Evolutionary conservation across 2,329 filamentous ascomycete species (phyloP), one percentile per base, ranked within the genome.

Genomic region (Colletotrichum australisinense): DNA sequence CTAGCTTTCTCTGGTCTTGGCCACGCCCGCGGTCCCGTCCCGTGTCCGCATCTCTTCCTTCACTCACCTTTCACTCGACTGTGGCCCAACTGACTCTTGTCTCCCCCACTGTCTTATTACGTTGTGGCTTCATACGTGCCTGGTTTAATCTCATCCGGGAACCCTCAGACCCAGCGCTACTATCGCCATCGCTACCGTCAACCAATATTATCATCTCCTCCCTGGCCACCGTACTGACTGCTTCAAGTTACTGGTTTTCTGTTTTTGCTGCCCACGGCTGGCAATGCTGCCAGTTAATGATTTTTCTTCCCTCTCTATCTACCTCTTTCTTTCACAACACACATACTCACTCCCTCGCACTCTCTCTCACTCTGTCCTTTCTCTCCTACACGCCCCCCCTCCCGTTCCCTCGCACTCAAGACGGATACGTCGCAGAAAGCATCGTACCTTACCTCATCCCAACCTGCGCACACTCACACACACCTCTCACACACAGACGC

Each of bases 401-500:
- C 42, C 6, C 19, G 7, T 46, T n/a, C 42, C 19, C 42, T 46
- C 42, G 6, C 42, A 19, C 42, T 46, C 42, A 46, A 46, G 42
- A 46, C 42, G 42, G 2, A 46, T 19, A 46, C 42, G 7, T 46
- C 16, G 42, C 42, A 46, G 42, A 46, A n/a, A 46, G 42, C 42
- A 46, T 19, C 19, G 42, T 46, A 46, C 42, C 42, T 46, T 46
- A 46, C 42, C 42, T 46, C 42, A 19, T 46, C 42, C 42, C 42
- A 46, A 46, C 19, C 60, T 64, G 28, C 60, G 30, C 69, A 22
- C 69, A 30, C 59, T 16, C 63, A 78, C 74, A 74, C 76, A 76
- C 77, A 52, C 30, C 69, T 53, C 57, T 53, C 69, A 53, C 77
- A 67, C 73, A 75, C 76, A 81, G 77, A 78, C 78, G 78, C 77